Evolutionary conservation across 2,329 filamentous ascomycete genomes (phyloP).

Genomic region (Diaporthe vexans): DNA sequence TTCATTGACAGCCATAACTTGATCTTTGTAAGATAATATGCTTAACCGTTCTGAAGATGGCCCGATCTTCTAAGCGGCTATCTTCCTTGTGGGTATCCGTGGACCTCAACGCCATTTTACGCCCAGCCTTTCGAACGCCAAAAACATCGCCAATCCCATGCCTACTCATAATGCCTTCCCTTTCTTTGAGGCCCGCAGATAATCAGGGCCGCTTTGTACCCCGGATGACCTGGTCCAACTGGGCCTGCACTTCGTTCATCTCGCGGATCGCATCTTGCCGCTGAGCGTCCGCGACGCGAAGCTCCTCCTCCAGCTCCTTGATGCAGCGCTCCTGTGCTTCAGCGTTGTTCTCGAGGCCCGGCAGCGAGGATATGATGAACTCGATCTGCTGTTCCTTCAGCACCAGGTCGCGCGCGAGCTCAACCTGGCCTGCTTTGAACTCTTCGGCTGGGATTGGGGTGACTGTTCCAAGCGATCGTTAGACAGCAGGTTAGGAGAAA

Average conservation of each 20-base stretch:
- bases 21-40: not conserved
- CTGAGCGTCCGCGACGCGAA: constrained; percentile 73
- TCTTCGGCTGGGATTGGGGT: constrained; percentile 73
- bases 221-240: constrained; percentile 73
- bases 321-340: constrained; percentile 80
- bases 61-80: not conserved
- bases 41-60: not conserved
- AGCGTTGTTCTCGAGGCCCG: constrained; percentile 84
- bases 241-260: constrained; percentile 71
- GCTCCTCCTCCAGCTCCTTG: constrained; percentile 74
- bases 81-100: constrained; percentile 31
- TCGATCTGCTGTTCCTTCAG: constrained; percentile 89
- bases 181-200: not conserved
- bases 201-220: constrained; percentile 70
- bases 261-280: constrained; percentile 74
- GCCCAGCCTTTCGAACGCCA: constrained; percentile 28
- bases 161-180: not conserved
- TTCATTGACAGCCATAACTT: too few species aligned
- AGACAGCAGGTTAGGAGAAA: not conserved
- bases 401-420: constrained; percentile 82
- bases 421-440: constrained; percentile 77
- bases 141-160: not conserved
- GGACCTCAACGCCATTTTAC: constrained; percentile 25
- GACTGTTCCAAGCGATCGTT: constrained; percentile 52
- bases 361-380: constrained; percentile 79